Conservation (phyloP, 1,139 yeast genomes). For the Ogataea hybrid region DNA sequence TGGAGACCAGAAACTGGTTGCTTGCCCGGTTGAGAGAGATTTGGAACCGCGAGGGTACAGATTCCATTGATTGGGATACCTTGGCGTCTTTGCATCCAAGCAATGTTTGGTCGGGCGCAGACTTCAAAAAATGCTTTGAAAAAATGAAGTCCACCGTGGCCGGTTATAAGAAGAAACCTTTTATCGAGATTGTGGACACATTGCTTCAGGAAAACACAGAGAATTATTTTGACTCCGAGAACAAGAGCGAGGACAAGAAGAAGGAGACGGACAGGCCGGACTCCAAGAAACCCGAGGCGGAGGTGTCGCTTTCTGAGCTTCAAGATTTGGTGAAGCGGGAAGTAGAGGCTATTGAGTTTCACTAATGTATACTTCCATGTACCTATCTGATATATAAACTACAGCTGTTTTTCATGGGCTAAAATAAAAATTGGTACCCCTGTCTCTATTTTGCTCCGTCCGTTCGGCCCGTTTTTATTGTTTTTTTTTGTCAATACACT, state of each 20-base stretch:
- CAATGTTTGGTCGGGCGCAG: conserved; percentile 44
- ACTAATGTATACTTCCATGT: conserved; percentile 5
- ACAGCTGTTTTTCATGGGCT: background rate
- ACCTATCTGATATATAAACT: background rate
- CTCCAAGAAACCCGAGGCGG: conserved; percentile 8
- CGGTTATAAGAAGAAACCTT: conserved; percentile 38
- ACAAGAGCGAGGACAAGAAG: conserved; percentile 6
- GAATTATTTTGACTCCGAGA: conserved; percentile 8
- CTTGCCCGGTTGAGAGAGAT: conserved; percentile 46
- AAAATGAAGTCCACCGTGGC: conserved; percentile 42
- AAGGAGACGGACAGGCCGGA: conserved; percentile 1
- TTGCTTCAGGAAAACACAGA: conserved; percentile 16
- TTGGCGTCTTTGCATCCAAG: conserved; percentile 45
- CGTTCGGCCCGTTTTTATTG: conserved; percentile 1
- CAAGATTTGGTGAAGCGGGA: conserved; percentile 20
- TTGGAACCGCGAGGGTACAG: conserved; percentile 34
- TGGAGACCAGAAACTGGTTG: conserved; percentile 57
- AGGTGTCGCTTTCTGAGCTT: conserved; percentile 18
- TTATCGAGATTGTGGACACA: conserved; percentile 36
- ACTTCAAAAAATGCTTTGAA: conserved; percentile 44
- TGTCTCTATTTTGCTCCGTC: background rate
- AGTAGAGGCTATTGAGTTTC: conserved; percentile 20
- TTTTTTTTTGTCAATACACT: conserved; percentile 4
- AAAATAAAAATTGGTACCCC: background rate
- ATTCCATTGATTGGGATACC: conserved; percentile 66